A percentile compares a stretch with the other conserved stretches of the same genome.
These are phyloP conservation scores for Malus hybrid DNA, from an alignment of 331 rosid genomes.

Conservation along the genomic window DNA sequence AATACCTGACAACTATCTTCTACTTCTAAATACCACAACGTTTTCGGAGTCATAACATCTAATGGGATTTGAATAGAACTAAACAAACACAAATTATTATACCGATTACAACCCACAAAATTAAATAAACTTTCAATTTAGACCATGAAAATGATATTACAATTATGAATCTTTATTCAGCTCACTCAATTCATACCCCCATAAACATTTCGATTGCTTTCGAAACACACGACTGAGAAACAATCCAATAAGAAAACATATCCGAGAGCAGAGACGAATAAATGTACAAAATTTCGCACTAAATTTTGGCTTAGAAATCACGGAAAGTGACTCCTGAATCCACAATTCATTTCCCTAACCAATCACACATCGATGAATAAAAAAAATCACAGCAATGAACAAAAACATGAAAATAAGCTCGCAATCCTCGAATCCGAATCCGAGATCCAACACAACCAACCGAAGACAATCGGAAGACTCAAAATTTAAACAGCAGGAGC, in stretches of 20 bases:
- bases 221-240: not conserved
- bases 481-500: not conserved
- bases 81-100: not conserved
- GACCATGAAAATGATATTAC: not conserved
- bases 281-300: not conserved
- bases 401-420: not conserved
- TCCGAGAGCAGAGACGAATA: not conserved
- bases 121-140: not conserved
- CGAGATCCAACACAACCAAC: conserved; percentile 8
- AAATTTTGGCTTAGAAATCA: not conserved
- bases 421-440: conserved; percentile 1
- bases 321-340: not conserved
- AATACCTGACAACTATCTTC: not conserved
- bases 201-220: not conserved
- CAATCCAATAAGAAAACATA: not conserved
- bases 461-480: not conserved
- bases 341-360: not conserved
- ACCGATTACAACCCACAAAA: not conserved
- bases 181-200: not conserved
- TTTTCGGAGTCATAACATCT: not conserved
- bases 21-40: not conserved
- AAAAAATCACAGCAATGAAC: not conserved
- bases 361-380: not conserved
- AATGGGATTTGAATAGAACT: not conserved
- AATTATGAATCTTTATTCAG: not conserved